These are phyloP conservation scores for Penicillium ucsense DNA, from an alignment of 495 filamentous ascomycete species.

Conservation along the genomic window DNA sequence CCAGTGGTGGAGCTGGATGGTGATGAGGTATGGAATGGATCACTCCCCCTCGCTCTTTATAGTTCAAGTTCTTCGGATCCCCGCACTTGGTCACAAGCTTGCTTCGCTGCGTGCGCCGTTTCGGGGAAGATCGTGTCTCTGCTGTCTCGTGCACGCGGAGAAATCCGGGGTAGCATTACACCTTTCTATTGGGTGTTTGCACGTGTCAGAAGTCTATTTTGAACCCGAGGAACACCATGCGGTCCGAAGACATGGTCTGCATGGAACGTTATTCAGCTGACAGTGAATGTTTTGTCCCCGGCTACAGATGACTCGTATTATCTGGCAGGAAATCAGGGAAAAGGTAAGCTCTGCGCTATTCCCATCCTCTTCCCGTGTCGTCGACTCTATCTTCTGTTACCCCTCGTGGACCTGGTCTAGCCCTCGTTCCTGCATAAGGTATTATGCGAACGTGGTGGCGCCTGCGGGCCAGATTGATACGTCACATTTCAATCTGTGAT, in stretches of 20 bases:
- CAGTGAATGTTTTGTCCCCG: not conserved
- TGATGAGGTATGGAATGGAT: conserved; percentile 55
- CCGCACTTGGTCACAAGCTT: conserved; percentile 16
- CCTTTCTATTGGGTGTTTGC: not conserved
- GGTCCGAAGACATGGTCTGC: too few species aligned
- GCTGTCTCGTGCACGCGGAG: conserved; percentile 21
- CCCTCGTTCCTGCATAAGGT: conserved; percentile 11
- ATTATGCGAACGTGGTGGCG: conserved; percentile 5
- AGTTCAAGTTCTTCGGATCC: conserved; percentile 9
- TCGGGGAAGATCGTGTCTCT: conserved; percentile 12
- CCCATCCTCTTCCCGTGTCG: conserved; percentile 3
- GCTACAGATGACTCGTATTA: conserved; percentile 84
- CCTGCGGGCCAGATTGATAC: conserved; percentile 10
- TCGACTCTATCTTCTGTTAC: not conserved
- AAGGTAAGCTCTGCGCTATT: conserved; percentile 45
- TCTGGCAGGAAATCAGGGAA: conserved; percentile 97
- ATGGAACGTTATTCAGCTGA: too few species aligned
- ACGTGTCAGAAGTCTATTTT: not conserved
- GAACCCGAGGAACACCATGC: too few species aligned
- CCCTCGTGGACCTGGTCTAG: conserved; percentile 6
- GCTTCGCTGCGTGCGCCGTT: conserved; percentile 8
- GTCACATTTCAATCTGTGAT: conserved; percentile 2
- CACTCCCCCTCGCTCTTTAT: conserved; percentile 12
- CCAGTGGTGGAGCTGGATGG: conserved; percentile 95
- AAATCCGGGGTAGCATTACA: conserved; percentile 18